Base-by-base conservation (phyloP, 2,329 filamentous ascomycete genomes). In the Tolypocladium inflatum region DNA sequence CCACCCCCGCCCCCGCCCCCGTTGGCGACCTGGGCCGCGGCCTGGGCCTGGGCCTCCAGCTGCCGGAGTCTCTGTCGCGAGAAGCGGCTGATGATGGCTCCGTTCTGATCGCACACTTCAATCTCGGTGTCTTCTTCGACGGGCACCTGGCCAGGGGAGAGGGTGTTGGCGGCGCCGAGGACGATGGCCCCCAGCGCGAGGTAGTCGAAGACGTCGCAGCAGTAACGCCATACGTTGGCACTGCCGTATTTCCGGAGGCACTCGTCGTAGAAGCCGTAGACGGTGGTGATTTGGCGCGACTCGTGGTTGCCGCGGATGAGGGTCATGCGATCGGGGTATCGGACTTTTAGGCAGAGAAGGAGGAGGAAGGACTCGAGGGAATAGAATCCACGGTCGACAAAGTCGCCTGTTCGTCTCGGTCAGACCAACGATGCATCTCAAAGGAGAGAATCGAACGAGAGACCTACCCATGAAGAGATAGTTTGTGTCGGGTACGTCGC, bases 221-320 rank as follows among this genome's bases (percentile, higher is more conserved):
- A 99, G 70, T 97, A 93, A 57, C 90, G 83, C 93, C 93, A 97
- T 1, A 97, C 93, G 67, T 97, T 97, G 42, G 93, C 92, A 69
- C 89, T 96, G 60, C 93, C 93, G 69, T 97, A 97, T 75, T 97
- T 97, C 57, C 93, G 83, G 62, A 97, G 80, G 68, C 93, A 97
- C 76, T 97, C 93, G 69, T 97, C 93, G 77, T 97, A 97, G 77
- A 97, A 97, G 62, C 93, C 93, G 71, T 97, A 97, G 17, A 97
- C 93, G 6, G 91, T 96, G 26, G 93, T 97, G 64, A 97, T 97
- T 73, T 97, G 93, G 59, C 93, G 86, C 51, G 92, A 97, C 75
- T 97, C 93, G 78, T 96, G 91, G 72, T 96, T 96, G 63, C 93
- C 93, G 63, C 93, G 84, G 68, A 97, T 96, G 48, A 97, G 82